Base-by-base conservation (phyloP, 176 grass and related monocot species). In the Carex parvula region DNA sequence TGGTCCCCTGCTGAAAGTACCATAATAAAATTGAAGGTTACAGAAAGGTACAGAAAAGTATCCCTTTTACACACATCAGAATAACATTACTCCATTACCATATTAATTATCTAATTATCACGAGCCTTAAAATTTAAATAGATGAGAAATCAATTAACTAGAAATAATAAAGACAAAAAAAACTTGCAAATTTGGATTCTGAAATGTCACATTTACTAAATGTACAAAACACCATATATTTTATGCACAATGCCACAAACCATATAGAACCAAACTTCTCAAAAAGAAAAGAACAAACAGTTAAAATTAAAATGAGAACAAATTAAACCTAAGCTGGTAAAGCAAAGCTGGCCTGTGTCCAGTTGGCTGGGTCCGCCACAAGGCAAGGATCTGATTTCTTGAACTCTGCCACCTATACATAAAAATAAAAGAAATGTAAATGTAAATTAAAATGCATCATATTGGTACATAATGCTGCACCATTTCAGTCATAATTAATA, bases 301-400 rank as follows among this genome's bases (percentile, higher is more conserved):
- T 30, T 26, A 69, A 54, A 44, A 83, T 50, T 50, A 16, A 41
- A 52, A 88, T 68, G 63, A 87, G 35, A 3, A 56, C 30, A 55
- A 39, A 52, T 69, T 62, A 69, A 73, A 6, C 15, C 84, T 95
- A 95, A 0, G 88, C 96, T 86, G 93, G 96, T 10, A 99, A 81
- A 7, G 97, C 93, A 62, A 99, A 99, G 79, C 93, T 95, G 8
- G 77, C 84, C 86, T 99, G 86, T 4, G 86, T 57, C 97, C 97
- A 99, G 10, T 54, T 63, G 12, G 87, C 41, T 7, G 87, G 82
- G 87, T 96, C 97, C 0, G 93, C 56, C 6, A 99, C 93, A 3
- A 99, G 56, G 85, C 93, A 99, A 0, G 91, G 97, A 57, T 99
- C 97, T 0, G 91, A 90, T 87, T 99, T 99, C 90, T 81, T 86